Conservation (phyloP, 345 rosid genomes). For the Sonneratia alba region DNA sequence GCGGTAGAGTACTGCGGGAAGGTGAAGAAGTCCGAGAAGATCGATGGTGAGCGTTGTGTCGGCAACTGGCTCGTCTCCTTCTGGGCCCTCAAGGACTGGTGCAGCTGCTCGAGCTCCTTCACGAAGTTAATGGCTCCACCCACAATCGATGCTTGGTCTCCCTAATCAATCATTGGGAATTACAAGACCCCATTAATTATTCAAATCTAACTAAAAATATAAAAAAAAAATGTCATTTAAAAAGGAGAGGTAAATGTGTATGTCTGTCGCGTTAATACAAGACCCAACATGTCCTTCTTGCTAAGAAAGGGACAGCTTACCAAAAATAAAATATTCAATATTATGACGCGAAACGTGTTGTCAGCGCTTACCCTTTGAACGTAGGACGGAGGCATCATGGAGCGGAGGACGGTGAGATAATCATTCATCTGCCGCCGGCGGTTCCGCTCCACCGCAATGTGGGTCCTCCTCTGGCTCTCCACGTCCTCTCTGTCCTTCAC, state of each 20-base stretch:
- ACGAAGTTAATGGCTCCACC: conserved; percentile 66
- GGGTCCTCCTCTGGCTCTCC: conserved; percentile 60
- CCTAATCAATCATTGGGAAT: conserved; percentile 16
- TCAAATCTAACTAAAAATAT: too few relatives aligned
- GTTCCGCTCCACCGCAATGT: conserved; percentile 63
- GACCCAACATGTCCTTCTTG: too few relatives aligned
- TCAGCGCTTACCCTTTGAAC: conserved; percentile 35
- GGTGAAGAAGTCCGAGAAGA: conserved; percentile 44
- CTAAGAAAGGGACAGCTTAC: too few relatives aligned
- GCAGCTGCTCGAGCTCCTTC: conserved; percentile 56
- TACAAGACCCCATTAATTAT: too few relatives aligned
- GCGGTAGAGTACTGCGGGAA: conserved; percentile 46
- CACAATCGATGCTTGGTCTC: conserved; percentile 70
- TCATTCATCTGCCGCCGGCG: conserved; percentile 69
- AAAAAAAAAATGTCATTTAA: too few relatives aligned
- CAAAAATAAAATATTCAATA: too few relatives aligned
- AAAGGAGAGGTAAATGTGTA: too few relatives aligned
- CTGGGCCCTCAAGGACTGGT: conserved; percentile 35
- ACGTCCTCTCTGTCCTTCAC: conserved; percentile 37
- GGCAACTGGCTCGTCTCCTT: conserved; percentile 2
- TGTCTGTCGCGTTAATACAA: too few relatives aligned
- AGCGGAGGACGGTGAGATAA: conserved; percentile 42
- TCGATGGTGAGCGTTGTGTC: conserved; percentile 10
- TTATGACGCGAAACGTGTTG: too few relatives aligned
- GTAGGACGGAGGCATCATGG: conserved; percentile 54